Conservation (phyloP, 805 yeast genomes). For the Maudiozyma saulgeensis region DNA sequence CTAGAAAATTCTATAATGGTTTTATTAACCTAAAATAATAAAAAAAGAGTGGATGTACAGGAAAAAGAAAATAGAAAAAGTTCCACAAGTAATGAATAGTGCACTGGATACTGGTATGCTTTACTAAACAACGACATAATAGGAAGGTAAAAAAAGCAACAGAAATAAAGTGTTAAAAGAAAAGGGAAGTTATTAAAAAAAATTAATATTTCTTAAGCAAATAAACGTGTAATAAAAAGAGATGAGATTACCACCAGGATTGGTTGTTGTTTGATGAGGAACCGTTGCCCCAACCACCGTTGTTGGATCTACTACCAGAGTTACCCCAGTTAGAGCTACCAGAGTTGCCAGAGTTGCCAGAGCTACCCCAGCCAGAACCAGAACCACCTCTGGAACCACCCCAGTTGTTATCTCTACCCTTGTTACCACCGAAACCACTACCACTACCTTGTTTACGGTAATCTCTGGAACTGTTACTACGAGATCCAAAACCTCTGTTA, state of each 20-base stretch:
- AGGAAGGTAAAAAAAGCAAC: not conserved
- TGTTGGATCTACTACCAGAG: not conserved
- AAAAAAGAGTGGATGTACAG: constrained; percentile 1
- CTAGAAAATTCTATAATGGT: constrained; percentile 1
- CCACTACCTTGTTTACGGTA: constrained; percentile 37
- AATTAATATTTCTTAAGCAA: not conserved
- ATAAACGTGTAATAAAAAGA: not conserved
- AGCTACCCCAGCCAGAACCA: constrained; percentile 16
- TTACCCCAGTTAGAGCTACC: constrained; percentile 14
- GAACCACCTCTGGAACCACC: constrained; percentile 22
- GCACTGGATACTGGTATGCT: not conserved
- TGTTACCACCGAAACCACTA: constrained; percentile 1
- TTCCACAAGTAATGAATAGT: not conserved
- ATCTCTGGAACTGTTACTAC: constrained; percentile 37
- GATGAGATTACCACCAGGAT: constrained; percentile 21
- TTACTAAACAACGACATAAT: not conserved
- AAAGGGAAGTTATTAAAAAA: not conserved
- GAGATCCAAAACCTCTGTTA: constrained; percentile 36
- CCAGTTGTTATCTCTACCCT: constrained; percentile 20
- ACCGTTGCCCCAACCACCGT: constrained; percentile 5
- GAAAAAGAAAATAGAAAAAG: not conserved
- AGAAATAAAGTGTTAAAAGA: not conserved
- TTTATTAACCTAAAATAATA: not conserved
- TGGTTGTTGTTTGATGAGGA: constrained; percentile 14
- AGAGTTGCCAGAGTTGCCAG: constrained; percentile 18